A percentile compares a stretch with the other conserved stretches of the same genome.
phyloP scores from a whole-genome alignment of 768 basidiomycete genomes.

The Guyanaporus albipodus region DNA sequence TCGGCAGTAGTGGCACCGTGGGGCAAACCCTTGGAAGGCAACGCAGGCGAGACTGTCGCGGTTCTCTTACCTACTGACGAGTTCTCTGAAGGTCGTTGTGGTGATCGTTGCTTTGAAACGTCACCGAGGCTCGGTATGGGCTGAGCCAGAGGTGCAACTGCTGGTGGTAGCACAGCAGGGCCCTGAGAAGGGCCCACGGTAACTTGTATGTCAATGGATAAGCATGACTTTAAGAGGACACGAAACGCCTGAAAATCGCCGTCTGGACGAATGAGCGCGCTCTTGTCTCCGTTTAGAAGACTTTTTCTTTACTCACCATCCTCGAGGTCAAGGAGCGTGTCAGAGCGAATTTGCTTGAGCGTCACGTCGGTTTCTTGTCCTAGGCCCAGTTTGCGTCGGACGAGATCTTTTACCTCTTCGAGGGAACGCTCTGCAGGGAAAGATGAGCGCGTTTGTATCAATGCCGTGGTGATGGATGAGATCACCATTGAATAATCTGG shows the following conservation, averaged over 20 bases:
- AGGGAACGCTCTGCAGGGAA: constrained; percentile 53
- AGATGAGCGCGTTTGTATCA: constrained; percentile 7
- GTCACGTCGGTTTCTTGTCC: constrained; percentile 32
- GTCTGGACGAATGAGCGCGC: constrained; percentile 40
- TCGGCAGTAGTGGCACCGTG: not conserved
- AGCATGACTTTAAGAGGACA: constrained; percentile 38
- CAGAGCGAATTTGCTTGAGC: constrained; percentile 52
- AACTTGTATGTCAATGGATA: constrained; percentile 38
- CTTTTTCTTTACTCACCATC: constrained; percentile 49
- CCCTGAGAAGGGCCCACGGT: constrained; percentile 11
- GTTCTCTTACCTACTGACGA: not conserved
- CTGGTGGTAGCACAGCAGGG: not conserved
- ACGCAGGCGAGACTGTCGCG: not conserved
- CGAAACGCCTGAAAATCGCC: constrained; percentile 78
- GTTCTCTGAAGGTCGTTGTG: not conserved
- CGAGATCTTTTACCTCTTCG: constrained; percentile 50
- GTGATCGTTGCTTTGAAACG: not conserved
- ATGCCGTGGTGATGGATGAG: not conserved
- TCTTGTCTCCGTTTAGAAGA: not conserved
- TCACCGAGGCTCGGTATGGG: not conserved
- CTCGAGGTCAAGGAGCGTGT: constrained; percentile 60
- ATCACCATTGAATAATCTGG: constrained; percentile 41
- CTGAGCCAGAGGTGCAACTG: constrained; percentile 11
- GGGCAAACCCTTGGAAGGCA: no score
- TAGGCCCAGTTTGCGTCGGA: constrained; percentile 60